Base-by-base conservation (phyloP, 371 early-diverging fungal genomes). In the Mortierella sp. region DNA sequence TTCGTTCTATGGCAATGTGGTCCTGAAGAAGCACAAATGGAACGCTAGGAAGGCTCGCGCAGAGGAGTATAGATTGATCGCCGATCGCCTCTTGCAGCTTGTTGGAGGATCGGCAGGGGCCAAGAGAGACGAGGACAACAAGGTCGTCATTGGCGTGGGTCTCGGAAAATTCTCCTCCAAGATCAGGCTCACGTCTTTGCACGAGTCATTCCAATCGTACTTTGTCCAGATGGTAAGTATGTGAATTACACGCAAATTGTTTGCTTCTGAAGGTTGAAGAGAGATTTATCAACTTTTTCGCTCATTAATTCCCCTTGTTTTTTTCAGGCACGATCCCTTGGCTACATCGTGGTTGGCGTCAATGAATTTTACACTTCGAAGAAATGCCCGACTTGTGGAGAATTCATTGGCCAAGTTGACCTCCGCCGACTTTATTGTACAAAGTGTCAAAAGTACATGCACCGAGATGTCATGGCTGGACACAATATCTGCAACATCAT, bases 331-430 rank as follows among this genome's bases (percentile, higher is more conserved):
- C 45, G 69, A 15, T 60, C 68, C 1, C 47, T 68, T 13, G 61
- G 65, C 32, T 75, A 75, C 42, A 63, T 68, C 31, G 75, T 65
- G 28, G 69, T 68, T 6, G 64, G 69, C 0, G 69, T 74, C 4
- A 75, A 75, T 55, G 75, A 75, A 42, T 74, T 32, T 31, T 74
- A 74, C 55, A 74, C 74, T 7, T 64, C 60, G 29, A 62, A 68
- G 17, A 61, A 61, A 22, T 43, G 29, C 29, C 23, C 61, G 9
- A 28, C 2, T 6, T 47, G 61, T 26, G 17, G 19, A 45, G 49
- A 61, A 17, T 61, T 61, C 40, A 47, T 59, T 10, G 43, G 61
- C 32, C 12, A 61, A 47, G 61, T 61, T 47, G 19, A 43, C 32
- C 43, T 61, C 19, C 28, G 47, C 6, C 45, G 61, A 26, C 61